Conservation (phyloP, 148 eudicot species). For the Rhododendron griersonianum region DNA sequence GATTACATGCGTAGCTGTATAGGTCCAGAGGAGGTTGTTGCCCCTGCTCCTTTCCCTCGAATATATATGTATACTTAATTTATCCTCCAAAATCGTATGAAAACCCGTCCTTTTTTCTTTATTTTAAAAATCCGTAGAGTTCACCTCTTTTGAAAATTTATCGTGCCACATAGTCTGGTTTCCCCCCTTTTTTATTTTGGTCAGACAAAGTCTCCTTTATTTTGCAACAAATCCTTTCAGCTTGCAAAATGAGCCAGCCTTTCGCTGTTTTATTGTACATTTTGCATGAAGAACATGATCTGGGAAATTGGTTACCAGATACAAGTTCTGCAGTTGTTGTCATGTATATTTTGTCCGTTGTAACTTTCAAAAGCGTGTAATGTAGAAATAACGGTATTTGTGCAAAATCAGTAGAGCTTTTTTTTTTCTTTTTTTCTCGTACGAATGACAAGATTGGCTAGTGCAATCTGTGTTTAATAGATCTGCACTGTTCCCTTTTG, state of each 20-base stretch:
- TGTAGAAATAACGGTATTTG: background rate
- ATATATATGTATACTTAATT: no score
- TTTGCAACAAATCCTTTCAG: background rate
- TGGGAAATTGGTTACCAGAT: background rate
- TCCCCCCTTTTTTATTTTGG: no score
- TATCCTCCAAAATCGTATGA: background rate
- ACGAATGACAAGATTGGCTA: background rate
- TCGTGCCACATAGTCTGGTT: no score
- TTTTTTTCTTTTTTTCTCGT: background rate
- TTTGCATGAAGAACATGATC: background rate
- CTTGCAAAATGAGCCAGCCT: background rate
- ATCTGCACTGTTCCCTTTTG: background rate
- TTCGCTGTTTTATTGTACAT: no score
- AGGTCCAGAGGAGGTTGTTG: background rate
- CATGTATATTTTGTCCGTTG: background rate
- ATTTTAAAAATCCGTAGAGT: no score
- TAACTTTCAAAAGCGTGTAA: background rate
- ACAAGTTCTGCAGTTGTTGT: background rate
- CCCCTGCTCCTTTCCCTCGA: background rate
- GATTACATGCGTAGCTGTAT: background rate
- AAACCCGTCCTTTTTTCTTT: background rate
- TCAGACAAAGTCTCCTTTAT: no score
- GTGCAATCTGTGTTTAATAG: background rate
- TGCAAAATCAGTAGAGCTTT: background rate
- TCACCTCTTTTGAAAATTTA: no score